Percentiles rank a stretch among this genome's conserved stretches.
These are phyloP conservation scores for Decorospora gaudefroyi DNA, from an alignment of 2,329 filamentous ascomycete species.

Conservation along the genomic window DNA sequence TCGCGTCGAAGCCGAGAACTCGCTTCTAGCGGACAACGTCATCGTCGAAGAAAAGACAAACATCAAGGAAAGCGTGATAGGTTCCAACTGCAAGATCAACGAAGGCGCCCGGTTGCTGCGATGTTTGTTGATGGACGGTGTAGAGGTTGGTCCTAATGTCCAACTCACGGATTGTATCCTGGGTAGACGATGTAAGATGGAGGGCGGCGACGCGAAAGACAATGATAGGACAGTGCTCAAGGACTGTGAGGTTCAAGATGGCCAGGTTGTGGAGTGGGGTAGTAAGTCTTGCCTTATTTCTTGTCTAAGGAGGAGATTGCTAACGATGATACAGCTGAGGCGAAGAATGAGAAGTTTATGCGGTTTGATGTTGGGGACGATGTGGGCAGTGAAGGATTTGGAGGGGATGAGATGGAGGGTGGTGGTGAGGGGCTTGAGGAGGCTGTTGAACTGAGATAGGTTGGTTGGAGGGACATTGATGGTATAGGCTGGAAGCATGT, in stretches of 20 bases:
- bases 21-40: constrained; percentile 84
- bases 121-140: constrained; percentile 91
- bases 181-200: constrained; percentile 78
- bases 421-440: constrained; percentile 13
- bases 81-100: constrained; percentile 82
- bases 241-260: constrained; percentile 89
- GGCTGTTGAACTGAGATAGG: constrained; percentile 2
- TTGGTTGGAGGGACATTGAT: no score
- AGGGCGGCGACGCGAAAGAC: constrained; percentile 66
- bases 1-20: constrained; percentile 81
- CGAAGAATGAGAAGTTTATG: constrained; percentile 67
- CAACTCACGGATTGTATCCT: constrained; percentile 87
- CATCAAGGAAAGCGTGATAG: constrained; percentile 91
- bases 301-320: background rate
- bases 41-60: constrained; percentile 85
- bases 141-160: constrained; percentile 79
- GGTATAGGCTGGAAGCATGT: background rate
- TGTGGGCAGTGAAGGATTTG: constrained; percentile 43
- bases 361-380: constrained; percentile 51
- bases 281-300: constrained; percentile 46
- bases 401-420: constrained; percentile 19
- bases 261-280: constrained; percentile 80
- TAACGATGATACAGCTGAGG: constrained; percentile 49
- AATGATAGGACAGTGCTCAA: constrained; percentile 63
- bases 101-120: constrained; percentile 84